Evolutionary conservation across 306 rosid genomes (phyloP).

Genomic region (Citrullus colocynthis): DNA sequence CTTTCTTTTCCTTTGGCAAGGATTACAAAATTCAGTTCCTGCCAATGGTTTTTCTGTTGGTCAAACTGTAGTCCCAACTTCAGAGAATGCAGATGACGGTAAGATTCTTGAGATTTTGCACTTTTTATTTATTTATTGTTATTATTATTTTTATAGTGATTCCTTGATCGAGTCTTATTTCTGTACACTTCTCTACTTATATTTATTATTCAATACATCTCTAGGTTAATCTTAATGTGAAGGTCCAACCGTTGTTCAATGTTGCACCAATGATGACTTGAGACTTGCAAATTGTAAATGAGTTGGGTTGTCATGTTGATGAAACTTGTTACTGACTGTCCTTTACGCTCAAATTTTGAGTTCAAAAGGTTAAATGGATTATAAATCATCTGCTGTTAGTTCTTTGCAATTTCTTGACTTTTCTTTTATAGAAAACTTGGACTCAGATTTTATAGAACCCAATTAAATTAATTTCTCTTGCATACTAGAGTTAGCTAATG

Average conservation of each 20-base stretch:
- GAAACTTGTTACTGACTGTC: neutral
- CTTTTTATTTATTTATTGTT: neutral
- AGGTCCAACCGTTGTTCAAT: neutral
- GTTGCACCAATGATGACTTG: neutral
- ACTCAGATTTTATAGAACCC: neutral
- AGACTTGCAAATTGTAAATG: neutral
- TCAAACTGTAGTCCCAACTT: conserved; percentile 37
- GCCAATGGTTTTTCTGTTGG: conserved; percentile 32
- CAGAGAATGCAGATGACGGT: conserved; percentile 64
- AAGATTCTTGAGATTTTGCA: conserved; percentile 19
- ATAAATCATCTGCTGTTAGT: neutral
- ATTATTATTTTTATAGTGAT: neutral
- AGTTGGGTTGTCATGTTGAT: neutral
- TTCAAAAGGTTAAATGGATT: neutral
- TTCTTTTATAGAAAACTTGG: neutral
- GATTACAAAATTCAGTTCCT: conserved; percentile 3
- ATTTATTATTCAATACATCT: neutral
- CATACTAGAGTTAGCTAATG: neutral
- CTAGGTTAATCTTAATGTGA: neutral
- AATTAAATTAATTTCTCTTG: neutral
- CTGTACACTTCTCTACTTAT: neutral
- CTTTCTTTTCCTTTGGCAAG: neutral
- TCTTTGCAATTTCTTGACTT: neutral
- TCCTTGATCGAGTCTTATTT: neutral
- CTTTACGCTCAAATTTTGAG: neutral